A percentile compares a stretch with the other conserved stretches of the same genome.
Conservation (phyloP, 1,284 basidiomycete species). For the Boletus semigastroideus region DNA sequence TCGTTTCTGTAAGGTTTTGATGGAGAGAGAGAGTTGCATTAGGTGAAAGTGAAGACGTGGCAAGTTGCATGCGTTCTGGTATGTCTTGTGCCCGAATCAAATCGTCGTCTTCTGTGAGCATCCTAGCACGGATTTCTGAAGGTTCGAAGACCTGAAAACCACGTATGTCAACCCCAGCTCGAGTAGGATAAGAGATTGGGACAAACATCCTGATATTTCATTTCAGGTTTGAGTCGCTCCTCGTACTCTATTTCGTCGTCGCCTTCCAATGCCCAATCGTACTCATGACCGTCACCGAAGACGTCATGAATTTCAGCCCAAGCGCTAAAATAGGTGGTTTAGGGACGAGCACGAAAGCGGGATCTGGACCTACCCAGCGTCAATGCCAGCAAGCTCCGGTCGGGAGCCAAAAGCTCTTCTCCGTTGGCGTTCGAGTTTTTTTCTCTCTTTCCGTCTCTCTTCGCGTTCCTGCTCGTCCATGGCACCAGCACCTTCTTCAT, state of each 20-base stretch:
- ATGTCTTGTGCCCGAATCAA: slow-evolving; percentile 88
- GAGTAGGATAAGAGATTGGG: slow-evolving; percentile 1
- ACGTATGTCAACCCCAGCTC: slow-evolving; percentile 9
- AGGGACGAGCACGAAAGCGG: slow-evolving; percentile 16
- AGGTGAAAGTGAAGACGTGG: slow-evolving; percentile 79
- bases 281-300: slow-evolving; percentile 96
- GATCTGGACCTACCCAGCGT: slow-evolving; percentile 67
- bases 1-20: slow-evolving; percentile 64
- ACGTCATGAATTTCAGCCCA: slow-evolving; percentile 98
- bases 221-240: slow-evolving; percentile 65
- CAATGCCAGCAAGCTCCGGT: slow-evolving; percentile 83
- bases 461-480: slow-evolving; percentile 76
- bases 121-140: slow-evolving; percentile 88
- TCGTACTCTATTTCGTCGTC: slow-evolving; percentile 69
- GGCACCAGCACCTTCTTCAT: slow-evolving; percentile 67
- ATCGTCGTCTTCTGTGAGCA: slow-evolving; percentile 95
- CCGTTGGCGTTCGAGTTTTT: slow-evolving; percentile 64
- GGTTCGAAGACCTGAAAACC: slow-evolving; percentile 91
- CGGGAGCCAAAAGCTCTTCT: slow-evolving; percentile 61
- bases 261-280: slow-evolving; percentile 88
- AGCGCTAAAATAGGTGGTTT: slow-evolving; percentile 54
- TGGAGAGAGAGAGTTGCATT: slow-evolving; percentile 68
- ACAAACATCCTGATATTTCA: slow-evolving; percentile 88
- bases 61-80: slow-evolving; percentile 96
- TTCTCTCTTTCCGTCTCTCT: slow-evolving; percentile 66